Evolutionary conservation across 2,329 filamentous ascomycete genomes (phyloP).

Genomic region (Botrytis deweyae): DNA sequence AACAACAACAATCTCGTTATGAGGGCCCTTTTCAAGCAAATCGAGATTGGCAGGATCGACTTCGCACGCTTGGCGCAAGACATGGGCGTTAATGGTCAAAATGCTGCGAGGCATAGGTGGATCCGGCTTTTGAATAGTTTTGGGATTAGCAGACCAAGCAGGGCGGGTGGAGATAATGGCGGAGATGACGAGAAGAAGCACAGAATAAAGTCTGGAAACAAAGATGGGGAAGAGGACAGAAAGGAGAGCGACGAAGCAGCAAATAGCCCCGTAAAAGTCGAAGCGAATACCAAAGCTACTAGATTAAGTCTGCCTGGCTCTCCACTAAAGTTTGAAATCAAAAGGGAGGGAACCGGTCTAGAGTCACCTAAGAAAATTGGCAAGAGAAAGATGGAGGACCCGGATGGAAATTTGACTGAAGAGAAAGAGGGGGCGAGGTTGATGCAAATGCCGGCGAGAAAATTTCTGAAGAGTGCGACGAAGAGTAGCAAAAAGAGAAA

Average conservation of each 20-base stretch:
- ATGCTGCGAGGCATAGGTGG: constrained; percentile 4
- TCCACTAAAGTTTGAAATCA: not conserved
- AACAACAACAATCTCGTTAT: not conserved
- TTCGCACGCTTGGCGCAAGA: not conserved
- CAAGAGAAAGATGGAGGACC: constrained; percentile 1
- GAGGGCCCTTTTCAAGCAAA: not conserved
- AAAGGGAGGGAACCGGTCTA: not conserved
- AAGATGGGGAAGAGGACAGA: not conserved
- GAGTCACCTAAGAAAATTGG: not conserved
- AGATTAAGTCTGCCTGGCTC: not conserved
- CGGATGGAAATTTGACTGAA: not conserved
- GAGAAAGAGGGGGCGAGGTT: not conserved
- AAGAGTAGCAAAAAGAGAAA: not conserved
- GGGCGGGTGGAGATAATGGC: not conserved
- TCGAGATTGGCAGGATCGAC: not conserved
- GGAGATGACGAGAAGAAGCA: not conserved
- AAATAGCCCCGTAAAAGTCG: not conserved
- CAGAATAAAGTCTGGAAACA: not conserved
- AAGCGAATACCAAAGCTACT: not conserved
- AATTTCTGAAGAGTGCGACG: not conserved
- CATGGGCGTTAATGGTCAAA: not conserved
- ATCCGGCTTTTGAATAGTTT: not conserved
- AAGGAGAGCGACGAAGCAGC: not conserved
- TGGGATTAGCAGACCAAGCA: not conserved
- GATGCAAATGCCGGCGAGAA: constrained; percentile 6